Evolutionary conservation across 768 basidiomycete genomes (phyloP).

Genomic region (Chalciporus sphaerocephalus): DNA sequence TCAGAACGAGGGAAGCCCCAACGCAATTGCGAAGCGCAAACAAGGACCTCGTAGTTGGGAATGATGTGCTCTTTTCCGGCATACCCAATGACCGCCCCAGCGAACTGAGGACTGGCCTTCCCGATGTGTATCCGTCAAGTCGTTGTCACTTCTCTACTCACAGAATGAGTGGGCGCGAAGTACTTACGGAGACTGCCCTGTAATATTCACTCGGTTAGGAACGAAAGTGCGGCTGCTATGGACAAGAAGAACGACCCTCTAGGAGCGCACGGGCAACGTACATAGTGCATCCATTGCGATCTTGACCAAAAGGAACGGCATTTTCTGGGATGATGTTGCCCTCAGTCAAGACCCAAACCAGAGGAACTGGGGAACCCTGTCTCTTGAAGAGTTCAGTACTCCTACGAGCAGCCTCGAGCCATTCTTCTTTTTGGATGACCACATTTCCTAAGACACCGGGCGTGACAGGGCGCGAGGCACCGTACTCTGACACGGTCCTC

Average conservation of each 20-base stretch:
- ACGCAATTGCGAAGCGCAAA: constrained; percentile 33
- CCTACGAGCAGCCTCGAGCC: constrained; percentile 27
- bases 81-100: constrained; percentile 31
- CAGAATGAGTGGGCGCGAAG: background rate
- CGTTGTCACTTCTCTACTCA: background rate
- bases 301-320: constrained; percentile 32
- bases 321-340: constrained; percentile 32
- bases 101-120: constrained; percentile 29
- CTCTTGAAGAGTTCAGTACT: constrained; percentile 28
- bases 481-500: constrained; percentile 18
- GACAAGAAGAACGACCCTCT: constrained; percentile 6
- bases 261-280: constrained; percentile 32
- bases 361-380: constrained; percentile 27
- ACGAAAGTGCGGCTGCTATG: background rate
- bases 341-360: constrained; percentile 33
- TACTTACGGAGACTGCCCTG: constrained; percentile 29
- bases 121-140: constrained; percentile 29
- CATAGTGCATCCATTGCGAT: constrained; percentile 24
- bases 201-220: background rate
- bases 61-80: constrained; percentile 34
- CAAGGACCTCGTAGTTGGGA: constrained; percentile 32
- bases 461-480: constrained; percentile 15
- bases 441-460: constrained; percentile 11
- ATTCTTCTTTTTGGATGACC: constrained; percentile 24
- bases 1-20: constrained; percentile 25